Conservation (phyloP, 2,329 filamentous ascomycete genomes). For the Pseudonectria buxi region DNA sequence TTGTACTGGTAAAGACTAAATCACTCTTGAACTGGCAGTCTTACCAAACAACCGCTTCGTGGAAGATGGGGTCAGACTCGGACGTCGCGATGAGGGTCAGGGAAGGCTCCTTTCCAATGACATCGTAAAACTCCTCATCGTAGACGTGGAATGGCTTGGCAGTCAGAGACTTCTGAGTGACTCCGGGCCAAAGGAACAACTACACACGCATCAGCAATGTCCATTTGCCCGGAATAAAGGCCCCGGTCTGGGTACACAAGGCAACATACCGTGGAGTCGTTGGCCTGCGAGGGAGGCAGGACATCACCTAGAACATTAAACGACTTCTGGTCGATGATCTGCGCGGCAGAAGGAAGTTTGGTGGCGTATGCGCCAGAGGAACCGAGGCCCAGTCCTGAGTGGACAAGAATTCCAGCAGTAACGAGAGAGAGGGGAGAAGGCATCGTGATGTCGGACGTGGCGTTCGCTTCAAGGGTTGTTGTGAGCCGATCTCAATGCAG, state of each 20-base stretch:
- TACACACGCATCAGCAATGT: not conserved
- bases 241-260: not conserved
- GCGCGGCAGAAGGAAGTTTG: conserved; percentile 10
- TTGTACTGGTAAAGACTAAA: not conserved
- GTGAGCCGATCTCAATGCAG: conserved; percentile 2
- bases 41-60: conserved; percentile 48
- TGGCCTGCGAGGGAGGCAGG: conserved; percentile 8
- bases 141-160: conserved; percentile 29
- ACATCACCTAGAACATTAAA: conserved; percentile 16
- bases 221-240: accelerated
- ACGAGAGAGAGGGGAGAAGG: conserved; percentile 12
- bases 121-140: conserved; percentile 41
- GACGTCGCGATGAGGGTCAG: conserved; percentile 43
- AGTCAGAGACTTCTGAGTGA: conserved; percentile 14
- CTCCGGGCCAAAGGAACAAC: conserved; percentile 17
- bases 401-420: conserved; percentile 10
- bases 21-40: not conserved
- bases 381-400: conserved; percentile 5
- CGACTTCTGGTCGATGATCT: conserved; percentile 16
- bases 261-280: conserved; percentile 12
- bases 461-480: conserved; percentile 1
- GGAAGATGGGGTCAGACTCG: conserved; percentile 41
- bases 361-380: conserved; percentile 38
- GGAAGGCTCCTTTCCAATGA: conserved; percentile 43
- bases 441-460: conserved; percentile 7